Conservation (phyloP, 345 rosid species). For the Arabis alpina region DNA sequence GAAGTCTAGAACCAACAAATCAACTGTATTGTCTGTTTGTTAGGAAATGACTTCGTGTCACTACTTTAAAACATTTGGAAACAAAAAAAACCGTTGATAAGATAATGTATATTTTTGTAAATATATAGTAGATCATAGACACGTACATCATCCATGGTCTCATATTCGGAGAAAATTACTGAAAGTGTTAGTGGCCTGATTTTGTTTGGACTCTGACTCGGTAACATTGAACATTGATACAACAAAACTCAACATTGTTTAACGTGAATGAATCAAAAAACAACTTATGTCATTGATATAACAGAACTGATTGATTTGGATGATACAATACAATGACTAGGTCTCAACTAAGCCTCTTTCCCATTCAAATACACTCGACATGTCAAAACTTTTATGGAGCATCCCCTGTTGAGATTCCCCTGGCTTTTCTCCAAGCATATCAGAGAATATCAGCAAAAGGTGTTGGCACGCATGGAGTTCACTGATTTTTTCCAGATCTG, state of each 20-base stretch:
- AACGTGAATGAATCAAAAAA: constrained; percentile 1
- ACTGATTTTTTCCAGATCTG: constrained; percentile 54
- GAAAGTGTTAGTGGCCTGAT: too few species aligned
- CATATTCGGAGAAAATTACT: background rate
- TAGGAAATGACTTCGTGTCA: constrained; percentile 26
- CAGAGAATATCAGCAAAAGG: constrained; percentile 51
- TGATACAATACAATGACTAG: constrained; percentile 22
- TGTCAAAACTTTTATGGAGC: constrained; percentile 45
- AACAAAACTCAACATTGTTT: constrained; percentile 8
- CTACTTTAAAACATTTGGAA: constrained; percentile 6
- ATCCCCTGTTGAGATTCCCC: constrained; percentile 39
- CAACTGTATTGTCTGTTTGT: constrained; percentile 27
- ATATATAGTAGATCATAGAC: background rate
- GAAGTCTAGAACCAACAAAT: constrained; percentile 44
- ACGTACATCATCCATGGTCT: background rate
- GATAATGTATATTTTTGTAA: background rate
- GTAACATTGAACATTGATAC: constrained; percentile 3
- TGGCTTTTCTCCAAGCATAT: constrained; percentile 50
- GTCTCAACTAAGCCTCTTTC: constrained; percentile 55
- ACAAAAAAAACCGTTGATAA: background rate
- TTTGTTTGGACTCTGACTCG: background rate
- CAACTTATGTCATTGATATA: constrained; percentile 22
- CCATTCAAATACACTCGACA: constrained; percentile 56
- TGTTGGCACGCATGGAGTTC: constrained; percentile 69
- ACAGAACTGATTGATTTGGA: constrained; percentile 29